These are phyloP conservation scores for Grosmannia penicillata DNA, from an alignment of 2,329 filamentous ascomycete genomes.

Conservation along the genomic window DNA sequence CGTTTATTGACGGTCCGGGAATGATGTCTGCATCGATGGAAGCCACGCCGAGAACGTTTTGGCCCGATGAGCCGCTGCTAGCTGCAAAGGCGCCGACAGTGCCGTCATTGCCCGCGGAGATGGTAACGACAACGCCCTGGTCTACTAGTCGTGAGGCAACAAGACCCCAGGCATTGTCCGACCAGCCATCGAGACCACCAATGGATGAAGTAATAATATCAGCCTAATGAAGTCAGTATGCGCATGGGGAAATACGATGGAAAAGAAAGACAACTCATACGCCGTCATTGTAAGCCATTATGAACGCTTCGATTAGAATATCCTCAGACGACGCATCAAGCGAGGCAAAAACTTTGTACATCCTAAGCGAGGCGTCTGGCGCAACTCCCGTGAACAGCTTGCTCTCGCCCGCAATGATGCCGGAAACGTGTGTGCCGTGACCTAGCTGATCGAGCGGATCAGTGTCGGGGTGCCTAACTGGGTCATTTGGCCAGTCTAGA, in stretches of 20 bases:
- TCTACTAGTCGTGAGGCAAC: conserved; percentile 37
- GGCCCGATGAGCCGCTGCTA: conserved; percentile 18
- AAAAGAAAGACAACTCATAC: neutral
- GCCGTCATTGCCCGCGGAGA: conserved; percentile 35
- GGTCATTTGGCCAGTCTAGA: neutral
- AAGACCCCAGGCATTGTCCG: conserved; percentile 33
- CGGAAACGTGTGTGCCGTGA: conserved; percentile 14
- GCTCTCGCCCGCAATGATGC: conserved; percentile 13
- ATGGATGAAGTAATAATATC: conserved; percentile 43
- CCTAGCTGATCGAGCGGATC: conserved; percentile 12
- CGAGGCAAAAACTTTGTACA: conserved; percentile 1
- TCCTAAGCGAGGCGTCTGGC: neutral
- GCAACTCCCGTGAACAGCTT: conserved; percentile 1
- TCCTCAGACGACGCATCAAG: conserved; percentile 23
- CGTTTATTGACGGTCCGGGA: conserved; percentile 9
- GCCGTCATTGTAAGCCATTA: conserved; percentile 43
- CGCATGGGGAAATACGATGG: neutral
- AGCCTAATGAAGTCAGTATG: conserved; percentile 15
- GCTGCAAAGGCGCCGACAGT: conserved; percentile 1
- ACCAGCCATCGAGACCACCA: conserved; percentile 34
- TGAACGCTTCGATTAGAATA: conserved; percentile 43
- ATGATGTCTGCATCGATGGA: conserved; percentile 19
- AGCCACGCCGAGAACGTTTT: conserved; percentile 26
- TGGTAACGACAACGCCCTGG: conserved; percentile 34
- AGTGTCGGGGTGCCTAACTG: conserved; percentile 4